These are phyloP conservation scores for Paradendryphiella salina DNA, from an alignment of 2,329 filamentous ascomycete genomes.

Conservation along the genomic window DNA sequence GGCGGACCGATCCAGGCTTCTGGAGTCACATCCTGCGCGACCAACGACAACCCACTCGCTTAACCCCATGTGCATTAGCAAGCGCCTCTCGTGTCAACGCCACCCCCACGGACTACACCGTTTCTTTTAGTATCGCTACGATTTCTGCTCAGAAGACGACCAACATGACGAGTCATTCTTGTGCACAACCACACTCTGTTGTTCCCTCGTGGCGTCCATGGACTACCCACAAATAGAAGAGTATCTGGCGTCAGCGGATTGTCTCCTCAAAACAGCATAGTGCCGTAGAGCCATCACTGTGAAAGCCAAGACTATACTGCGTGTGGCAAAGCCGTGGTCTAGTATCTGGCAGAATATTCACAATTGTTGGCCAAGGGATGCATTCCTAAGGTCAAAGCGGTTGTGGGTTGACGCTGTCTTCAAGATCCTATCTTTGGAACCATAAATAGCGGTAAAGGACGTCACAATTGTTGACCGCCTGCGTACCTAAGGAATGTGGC, in stretches of 20 bases:
- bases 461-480: background rate
- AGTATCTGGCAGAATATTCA: background rate
- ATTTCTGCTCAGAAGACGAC: no score
- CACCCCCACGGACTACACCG: no score
- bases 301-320: background rate
- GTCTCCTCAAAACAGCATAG: background rate
- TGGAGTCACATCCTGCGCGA: no score
- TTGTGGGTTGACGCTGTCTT: background rate
- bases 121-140: no score
- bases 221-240: background rate
- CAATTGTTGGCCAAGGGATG: background rate
- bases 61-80: no score
- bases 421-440: background rate
- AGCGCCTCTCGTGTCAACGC: no score
- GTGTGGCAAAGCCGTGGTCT: background rate
- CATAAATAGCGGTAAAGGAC: background rate
- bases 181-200: background rate
- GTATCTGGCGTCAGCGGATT: background rate
- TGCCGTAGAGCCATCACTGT: background rate
- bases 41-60: no score
- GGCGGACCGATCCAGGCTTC: no score
- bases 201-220: background rate
- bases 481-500: no score
- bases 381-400: background rate
- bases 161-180: no score